Evolutionary conservation across 768 basidiomycete species (phyloP), one percentile per base, ranked within the genome.

Genomic region (Gloeopeniophorella convolvens): DNA sequence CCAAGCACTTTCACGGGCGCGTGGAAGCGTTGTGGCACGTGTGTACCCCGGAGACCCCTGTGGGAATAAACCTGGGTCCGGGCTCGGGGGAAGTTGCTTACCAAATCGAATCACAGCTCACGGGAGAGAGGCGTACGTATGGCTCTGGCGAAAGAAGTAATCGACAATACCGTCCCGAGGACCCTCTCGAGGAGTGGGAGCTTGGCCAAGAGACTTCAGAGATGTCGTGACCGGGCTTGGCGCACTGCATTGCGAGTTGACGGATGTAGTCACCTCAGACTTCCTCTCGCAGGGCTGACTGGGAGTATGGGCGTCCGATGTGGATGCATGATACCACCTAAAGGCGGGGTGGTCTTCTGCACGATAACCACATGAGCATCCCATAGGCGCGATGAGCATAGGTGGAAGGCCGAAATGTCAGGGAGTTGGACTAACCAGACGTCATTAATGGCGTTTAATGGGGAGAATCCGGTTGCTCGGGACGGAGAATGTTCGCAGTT

Each of bases 31-130:
- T 34, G 48, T 50, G 48, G 41, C 48, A 20, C 15, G 11, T 20
- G 42, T 8, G 46, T 39, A 48, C 47, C 47, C 47, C 47, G 15
- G 47, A 20, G 40, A 42, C 48, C 18, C 28, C 40, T 18, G n/a
- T 11, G 16, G 33, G 31, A 13, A 41, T 24, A 27, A n/a, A 23
- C 11, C 10, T 11, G 7, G 27, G 13, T 42, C 26, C 21, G 15
- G 5, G 11, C 24, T 24, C 21, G 37, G 37, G 37, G 13, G 13
- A 21, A 21, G 15, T 33, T 33, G 30, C 26, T 21, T 30, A 12
- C 28, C 23, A 41, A 41, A 41, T 41, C 39, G 39, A 41, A 41
- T n/a, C n/a, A n/a, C n/a, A n/a, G n/a, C n/a, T n/a, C n/a, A n/a
- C n/a, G n/a, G n/a, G n/a, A n/a, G n/a, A n/a, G n/a, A n/a, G n/a